phyloP scores from a whole-genome alignment of 2,329 filamentous ascomycete genomes.

The Graphilbum fragrans region DNA sequence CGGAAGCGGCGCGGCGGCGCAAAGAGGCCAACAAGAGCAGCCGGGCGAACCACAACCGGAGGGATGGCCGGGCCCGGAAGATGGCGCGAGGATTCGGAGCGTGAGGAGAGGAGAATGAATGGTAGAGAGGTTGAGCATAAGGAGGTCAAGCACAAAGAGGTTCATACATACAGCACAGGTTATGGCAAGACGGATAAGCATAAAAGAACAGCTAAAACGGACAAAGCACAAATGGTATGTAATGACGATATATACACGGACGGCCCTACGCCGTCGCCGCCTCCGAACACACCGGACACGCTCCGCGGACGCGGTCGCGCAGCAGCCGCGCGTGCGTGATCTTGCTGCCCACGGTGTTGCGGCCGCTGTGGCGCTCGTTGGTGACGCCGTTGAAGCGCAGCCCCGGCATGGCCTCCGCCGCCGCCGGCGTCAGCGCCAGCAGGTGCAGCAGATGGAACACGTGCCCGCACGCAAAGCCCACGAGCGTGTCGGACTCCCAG shows the following conservation, averaged over 20 bases:
- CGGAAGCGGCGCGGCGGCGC: slow-evolving; percentile 54
- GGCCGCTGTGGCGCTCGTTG: slow-evolving; percentile 28
- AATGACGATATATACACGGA: background rate
- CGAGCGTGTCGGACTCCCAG: slow-evolving; percentile 57
- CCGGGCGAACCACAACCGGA: slow-evolving; percentile 74
- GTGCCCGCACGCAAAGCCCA: slow-evolving; percentile 74
- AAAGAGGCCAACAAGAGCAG: slow-evolving; percentile 79
- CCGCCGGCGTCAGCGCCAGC: slow-evolving; percentile 38
- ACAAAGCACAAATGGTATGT: background rate
- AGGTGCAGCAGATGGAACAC: slow-evolving; percentile 69
- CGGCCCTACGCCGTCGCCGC: background rate
- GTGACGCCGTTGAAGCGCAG: slow-evolving; percentile 23
- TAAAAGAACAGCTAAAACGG: background rate
- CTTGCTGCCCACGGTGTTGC: slow-evolving; percentile 68
- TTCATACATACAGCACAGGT: too few relatives aligned
- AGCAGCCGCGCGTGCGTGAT: slow-evolving; percentile 76
- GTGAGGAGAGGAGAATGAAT: background rate
- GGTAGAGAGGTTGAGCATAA: too few relatives aligned
- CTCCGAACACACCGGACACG: slow-evolving; percentile 47
- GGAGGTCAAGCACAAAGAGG: too few relatives aligned
- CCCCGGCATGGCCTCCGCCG: slow-evolving; percentile 26
- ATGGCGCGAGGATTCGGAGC: slow-evolving; percentile 40
- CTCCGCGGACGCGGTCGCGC: slow-evolving; percentile 53
- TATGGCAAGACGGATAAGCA: too few relatives aligned
- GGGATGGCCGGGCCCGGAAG: slow-evolving; percentile 56